Evolutionary conservation across 495 filamentous ascomycete genomes (phyloP).

Genomic region (Daldinia loculata): DNA sequence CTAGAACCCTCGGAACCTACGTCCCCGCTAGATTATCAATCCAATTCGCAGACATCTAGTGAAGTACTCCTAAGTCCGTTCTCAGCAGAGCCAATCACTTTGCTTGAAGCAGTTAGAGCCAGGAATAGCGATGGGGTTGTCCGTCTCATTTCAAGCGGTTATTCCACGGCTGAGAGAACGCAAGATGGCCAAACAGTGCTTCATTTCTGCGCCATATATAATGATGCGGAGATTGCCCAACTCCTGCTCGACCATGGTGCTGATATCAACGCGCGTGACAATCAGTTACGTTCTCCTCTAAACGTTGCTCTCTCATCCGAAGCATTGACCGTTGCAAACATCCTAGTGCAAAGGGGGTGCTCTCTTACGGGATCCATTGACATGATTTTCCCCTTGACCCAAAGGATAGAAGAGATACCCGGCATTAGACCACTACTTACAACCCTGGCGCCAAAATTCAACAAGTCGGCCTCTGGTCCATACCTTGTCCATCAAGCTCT

Average conservation of each 20-base stretch:
- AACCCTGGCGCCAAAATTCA: conserved; percentile 23
- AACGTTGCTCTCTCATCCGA: conserved; percentile 32
- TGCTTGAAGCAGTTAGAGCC: conserved; percentile 25
- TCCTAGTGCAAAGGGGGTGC: conserved; percentile 30
- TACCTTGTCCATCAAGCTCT: conserved; percentile 23
- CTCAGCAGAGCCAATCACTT: conserved; percentile 1
- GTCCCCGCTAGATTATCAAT: neutral
- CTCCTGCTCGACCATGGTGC: conserved; percentile 38
- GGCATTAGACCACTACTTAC: conserved; percentile 16
- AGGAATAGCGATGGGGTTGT: conserved; percentile 22
- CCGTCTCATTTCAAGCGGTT: conserved; percentile 23
- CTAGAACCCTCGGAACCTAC: neutral
- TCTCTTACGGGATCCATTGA: conserved; percentile 15
- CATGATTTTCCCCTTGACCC: conserved; percentile 20
- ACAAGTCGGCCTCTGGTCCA: conserved; percentile 9
- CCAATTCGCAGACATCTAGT: neutral
- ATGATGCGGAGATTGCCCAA: conserved; percentile 30
- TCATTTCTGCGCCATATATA: conserved; percentile 44
- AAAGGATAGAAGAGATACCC: conserved; percentile 14
- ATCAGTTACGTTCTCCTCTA: conserved; percentile 28
- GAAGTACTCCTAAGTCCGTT: conserved; percentile 14
- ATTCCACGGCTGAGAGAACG: conserved; percentile 16
- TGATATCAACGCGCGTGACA: conserved; percentile 40
- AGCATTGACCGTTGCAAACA: conserved; percentile 27
- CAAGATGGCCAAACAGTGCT: conserved; percentile 39